phyloP scores from a whole-genome alignment of 2,329 filamentous ascomycete species.

The Talaromyces sp. region DNA sequence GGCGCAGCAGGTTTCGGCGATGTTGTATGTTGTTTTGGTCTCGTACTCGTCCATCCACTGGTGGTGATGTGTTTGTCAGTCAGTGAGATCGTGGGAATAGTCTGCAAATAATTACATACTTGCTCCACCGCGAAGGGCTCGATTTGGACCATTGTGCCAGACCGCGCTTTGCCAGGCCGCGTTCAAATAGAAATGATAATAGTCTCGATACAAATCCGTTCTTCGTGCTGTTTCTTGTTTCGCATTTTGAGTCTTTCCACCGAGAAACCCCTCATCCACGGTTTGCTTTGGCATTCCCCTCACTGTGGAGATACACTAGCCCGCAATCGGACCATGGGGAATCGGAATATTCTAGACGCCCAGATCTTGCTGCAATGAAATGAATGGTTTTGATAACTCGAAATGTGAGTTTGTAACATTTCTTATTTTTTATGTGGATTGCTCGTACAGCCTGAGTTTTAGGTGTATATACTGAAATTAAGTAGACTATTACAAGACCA shows the following conservation, averaged over 20 bases:
- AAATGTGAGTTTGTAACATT: no score
- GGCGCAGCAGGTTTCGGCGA: slow-evolving; percentile 53
- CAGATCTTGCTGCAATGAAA: neutral
- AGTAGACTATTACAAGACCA: neutral
- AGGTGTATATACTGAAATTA: neutral
- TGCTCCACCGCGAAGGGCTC: slow-evolving; percentile 57
- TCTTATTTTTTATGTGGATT: no score
- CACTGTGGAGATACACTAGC: neutral
- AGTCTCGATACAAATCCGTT: neutral
- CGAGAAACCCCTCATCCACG: neutral
- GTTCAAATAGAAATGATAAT: neutral
- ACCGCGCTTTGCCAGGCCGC: neutral
- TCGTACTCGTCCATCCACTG: slow-evolving; percentile 56
- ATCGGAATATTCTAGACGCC: neutral
- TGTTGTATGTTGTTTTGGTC: slow-evolving; percentile 48
- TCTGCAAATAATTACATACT: slow-evolving; percentile 35
- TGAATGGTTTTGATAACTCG: no score
- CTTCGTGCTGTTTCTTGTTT: neutral
- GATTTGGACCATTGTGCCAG: slow-evolving; percentile 33
- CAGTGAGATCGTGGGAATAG: neutral
- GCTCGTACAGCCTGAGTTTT: no score
- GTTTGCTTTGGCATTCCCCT: neutral
- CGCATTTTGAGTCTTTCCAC: neutral
- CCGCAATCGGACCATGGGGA: neutral
- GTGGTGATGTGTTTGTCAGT: neutral